Evolutionary conservation across 2,329 filamentous ascomycete species (phyloP).

Genomic region (Colletotrichum tamarilloi): DNA sequence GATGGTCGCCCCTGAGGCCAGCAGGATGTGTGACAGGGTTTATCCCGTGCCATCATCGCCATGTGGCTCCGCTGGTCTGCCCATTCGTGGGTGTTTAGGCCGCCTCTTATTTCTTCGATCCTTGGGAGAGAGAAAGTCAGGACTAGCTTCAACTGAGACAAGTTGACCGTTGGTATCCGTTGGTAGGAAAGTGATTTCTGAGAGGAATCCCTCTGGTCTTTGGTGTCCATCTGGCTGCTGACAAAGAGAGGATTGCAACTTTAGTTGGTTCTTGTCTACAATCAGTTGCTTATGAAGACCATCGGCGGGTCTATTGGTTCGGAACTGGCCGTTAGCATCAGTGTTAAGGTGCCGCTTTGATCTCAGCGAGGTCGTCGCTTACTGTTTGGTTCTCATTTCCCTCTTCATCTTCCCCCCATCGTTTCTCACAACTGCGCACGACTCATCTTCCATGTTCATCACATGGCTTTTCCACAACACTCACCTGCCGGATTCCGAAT

Average conservation of each 20-base stretch:
- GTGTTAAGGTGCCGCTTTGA: neutral
- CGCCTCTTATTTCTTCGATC: conserved; percentile 18
- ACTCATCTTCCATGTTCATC: conserved; percentile 1
- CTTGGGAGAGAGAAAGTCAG: neutral
- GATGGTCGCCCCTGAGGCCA: conserved; percentile 12
- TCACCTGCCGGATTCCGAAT: neutral
- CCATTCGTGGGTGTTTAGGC: conserved; percentile 27
- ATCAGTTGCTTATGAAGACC: neutral
- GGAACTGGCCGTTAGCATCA: too few species aligned
- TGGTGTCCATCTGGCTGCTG: too few species aligned
- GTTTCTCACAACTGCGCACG: neutral
- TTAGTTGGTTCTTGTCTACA: neutral
- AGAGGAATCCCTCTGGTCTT: neutral
- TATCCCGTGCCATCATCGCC: neutral
- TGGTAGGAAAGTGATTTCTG: neutral
- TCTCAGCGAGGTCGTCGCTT: neutral
- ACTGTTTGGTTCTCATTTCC: neutral
- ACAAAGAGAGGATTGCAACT: neutral
- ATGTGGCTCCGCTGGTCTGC: conserved; percentile 5
- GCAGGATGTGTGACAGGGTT: conserved; percentile 8
- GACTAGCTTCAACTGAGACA: neutral
- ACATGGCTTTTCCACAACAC: too few species aligned
- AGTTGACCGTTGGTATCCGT: neutral
- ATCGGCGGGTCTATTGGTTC: neutral
- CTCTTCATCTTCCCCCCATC: neutral